Conservation (phyloP, 371 early-diverging fungal species). For the Mortierella sp. region DNA sequence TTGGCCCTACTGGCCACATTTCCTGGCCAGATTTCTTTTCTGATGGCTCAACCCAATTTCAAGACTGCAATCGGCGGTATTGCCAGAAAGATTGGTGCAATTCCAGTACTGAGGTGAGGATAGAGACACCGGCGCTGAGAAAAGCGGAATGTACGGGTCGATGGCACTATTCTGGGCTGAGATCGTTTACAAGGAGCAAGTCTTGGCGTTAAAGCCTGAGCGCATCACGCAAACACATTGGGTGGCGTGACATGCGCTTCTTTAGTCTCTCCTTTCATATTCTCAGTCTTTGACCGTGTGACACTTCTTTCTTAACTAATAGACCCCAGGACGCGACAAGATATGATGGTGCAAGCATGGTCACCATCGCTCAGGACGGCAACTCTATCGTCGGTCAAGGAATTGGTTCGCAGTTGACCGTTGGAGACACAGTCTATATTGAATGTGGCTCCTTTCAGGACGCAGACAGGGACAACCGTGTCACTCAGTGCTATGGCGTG, state of each 20-base stretch:
- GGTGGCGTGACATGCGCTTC: not conserved
- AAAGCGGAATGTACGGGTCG: too few relatives aligned
- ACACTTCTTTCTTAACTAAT: conserved; percentile 3
- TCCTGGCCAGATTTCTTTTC: conserved; percentile 56
- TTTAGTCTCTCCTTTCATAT: not conserved
- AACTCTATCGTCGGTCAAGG: conserved; percentile 35
- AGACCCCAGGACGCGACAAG: conserved; percentile 56
- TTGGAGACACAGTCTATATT: conserved; percentile 55
- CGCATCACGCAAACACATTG: too few relatives aligned
- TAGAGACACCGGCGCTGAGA: too few relatives aligned
- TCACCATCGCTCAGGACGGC: conserved; percentile 47
- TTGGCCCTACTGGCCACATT: conserved; percentile 51
- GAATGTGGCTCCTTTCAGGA: conserved; percentile 53
- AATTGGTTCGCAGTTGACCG: conserved; percentile 38
- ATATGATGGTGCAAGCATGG: conserved; percentile 36
- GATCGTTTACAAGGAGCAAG: too few relatives aligned
- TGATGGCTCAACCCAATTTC: conserved; percentile 58
- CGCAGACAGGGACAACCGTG: conserved; percentile 31
- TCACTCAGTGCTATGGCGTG: conserved; percentile 52
- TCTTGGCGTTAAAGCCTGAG: too few relatives aligned
- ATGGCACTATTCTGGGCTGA: too few relatives aligned
- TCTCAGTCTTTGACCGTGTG: too few relatives aligned
- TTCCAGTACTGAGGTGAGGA: conserved; percentile 54
- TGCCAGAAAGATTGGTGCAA: conserved; percentile 54
- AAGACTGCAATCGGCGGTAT: conserved; percentile 55